Percentiles rank a stretch among this genome's conserved stretches.
Conservation (phyloP, 768 basidiomycete genomes). For the Epithele typhae region DNA sequence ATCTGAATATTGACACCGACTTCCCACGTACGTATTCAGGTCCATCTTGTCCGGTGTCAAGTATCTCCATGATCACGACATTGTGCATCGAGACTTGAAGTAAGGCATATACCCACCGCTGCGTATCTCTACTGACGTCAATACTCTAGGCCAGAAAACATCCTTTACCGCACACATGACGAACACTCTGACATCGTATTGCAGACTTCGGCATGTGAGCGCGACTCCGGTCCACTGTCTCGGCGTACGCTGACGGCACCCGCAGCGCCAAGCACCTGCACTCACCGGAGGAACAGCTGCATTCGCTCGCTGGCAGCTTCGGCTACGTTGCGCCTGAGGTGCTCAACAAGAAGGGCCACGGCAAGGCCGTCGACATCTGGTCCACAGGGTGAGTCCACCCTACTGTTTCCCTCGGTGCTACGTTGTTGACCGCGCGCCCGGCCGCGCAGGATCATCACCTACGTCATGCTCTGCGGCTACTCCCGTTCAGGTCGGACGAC, state of each 20-base stretch:
- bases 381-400: constrained; percentile 65
- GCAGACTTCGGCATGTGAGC: constrained; percentile 95
- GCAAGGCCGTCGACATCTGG: constrained; percentile 94
- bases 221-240: not conserved
- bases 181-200: constrained; percentile 85
- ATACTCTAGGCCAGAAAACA: constrained; percentile 83
- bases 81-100: constrained; percentile 97
- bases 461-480: constrained; percentile 93
- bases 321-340: constrained; percentile 94
- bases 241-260: not conserved
- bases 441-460: constrained; percentile 76
- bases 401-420: not conserved
- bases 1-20: no score
- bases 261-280: constrained; percentile 79
- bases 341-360: constrained; percentile 74
- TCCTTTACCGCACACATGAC: constrained; percentile 80
- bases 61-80: constrained; percentile 88
- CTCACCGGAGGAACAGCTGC: constrained; percentile 63
- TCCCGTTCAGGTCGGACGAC: constrained; percentile 91
- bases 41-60: constrained; percentile 81
- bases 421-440: constrained; percentile 1
- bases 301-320: constrained; percentile 73
- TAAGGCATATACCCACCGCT: constrained; percentile 30
- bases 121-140: not conserved
- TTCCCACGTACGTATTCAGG: constrained; percentile 30